These are phyloP conservation scores for Fusarium torreyae DNA, from an alignment of 2,329 filamentous ascomycete species.

Conservation along the genomic window DNA sequence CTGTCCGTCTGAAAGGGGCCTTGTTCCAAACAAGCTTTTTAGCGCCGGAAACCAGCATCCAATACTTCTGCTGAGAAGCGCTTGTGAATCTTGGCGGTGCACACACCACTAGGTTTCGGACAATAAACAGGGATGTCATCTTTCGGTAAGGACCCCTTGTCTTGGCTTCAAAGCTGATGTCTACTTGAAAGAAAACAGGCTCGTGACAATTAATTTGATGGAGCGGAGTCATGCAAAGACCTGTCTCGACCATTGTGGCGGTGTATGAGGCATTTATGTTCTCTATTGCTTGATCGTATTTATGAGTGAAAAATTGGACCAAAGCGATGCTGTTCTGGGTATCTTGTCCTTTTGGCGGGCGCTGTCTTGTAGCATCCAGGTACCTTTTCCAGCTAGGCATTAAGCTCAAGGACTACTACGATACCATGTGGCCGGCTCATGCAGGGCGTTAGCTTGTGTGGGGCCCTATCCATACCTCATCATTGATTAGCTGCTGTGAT, in stretches of 20 bases:
- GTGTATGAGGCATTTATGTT: slow-evolving; percentile 28
- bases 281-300: not conserved
- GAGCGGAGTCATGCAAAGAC: not conserved
- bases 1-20: not conserved
- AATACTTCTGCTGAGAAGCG: not conserved
- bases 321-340: slow-evolving; percentile 23
- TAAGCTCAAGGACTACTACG: not conserved
- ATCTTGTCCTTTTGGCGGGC: slow-evolving; percentile 23
- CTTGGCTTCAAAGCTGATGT: not conserved
- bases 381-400: not conserved
- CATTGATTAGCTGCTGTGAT: not conserved
- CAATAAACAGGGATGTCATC: too few relatives aligned
- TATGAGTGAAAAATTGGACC: slow-evolving; percentile 1
- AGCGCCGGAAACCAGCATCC: not conserved
- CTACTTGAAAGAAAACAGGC: not conserved
- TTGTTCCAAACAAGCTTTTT: slow-evolving; percentile 7
- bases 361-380: slow-evolving; percentile 7
- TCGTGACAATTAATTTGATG: not conserved
- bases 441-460: slow-evolving; percentile 1
- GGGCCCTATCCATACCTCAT: slow-evolving; percentile 1
- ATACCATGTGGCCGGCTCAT: not conserved
- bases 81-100: not conserved
- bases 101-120: too few relatives aligned
- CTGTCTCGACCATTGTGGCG: not conserved
- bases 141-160: too few relatives aligned